phyloP scores from a whole-genome alignment of 306 rosid species.

The Cyclanthera cordifolia region DNA sequence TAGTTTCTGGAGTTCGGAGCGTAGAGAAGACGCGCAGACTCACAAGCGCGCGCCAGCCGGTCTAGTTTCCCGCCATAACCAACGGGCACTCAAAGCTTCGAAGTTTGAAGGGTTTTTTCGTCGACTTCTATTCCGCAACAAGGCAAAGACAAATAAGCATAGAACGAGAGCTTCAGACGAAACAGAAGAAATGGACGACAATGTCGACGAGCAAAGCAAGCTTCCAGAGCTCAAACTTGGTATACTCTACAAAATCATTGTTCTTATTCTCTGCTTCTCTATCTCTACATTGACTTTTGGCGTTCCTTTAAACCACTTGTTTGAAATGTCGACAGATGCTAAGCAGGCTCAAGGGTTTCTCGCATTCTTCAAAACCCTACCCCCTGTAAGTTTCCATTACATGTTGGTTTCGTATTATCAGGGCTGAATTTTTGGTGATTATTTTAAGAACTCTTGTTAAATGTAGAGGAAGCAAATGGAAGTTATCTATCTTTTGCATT shows the following conservation, averaged over 20 bases:
- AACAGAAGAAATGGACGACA: conserved; percentile 38
- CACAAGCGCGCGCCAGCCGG: not conserved
- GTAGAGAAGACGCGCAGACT: not conserved
- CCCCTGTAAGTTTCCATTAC: conserved; percentile 40
- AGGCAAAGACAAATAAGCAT: not conserved
- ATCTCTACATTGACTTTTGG: not conserved
- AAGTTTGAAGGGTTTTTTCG: not conserved
- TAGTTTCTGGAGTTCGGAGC: not conserved
- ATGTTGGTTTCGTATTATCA: not conserved
- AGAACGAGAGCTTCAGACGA: not conserved
- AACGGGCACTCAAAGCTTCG: not conserved
- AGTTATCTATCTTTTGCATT: not conserved
- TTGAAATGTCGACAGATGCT: conserved; percentile 42
- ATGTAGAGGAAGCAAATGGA: not conserved
- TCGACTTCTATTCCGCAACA: not conserved
- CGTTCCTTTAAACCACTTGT: not conserved
- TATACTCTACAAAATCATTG: conserved; percentile 14
- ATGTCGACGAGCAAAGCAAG: conserved; percentile 44
- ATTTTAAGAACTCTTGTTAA: not conserved
- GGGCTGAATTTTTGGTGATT: conserved; percentile 1
- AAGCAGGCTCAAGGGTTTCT: conserved; percentile 96
- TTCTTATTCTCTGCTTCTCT: not conserved
- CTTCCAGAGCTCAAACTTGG: conserved; percentile 93
- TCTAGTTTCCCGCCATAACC: conserved; percentile 2
- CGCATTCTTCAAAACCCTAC: conserved; percentile 75